Base-by-base conservation (phyloP, 2,329 filamentous ascomycete species). In the Diaporthe sp. region DNA sequence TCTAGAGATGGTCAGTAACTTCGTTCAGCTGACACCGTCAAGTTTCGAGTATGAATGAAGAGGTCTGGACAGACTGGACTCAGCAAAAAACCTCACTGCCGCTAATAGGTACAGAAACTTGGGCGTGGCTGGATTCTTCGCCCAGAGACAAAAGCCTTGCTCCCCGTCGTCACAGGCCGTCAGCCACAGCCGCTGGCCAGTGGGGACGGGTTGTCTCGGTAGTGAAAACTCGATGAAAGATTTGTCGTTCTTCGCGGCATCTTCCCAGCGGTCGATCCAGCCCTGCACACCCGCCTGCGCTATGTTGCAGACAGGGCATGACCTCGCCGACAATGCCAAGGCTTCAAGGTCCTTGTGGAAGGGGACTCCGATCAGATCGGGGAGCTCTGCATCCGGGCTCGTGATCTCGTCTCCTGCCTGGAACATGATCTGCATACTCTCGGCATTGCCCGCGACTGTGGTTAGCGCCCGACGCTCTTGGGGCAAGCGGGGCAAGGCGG, bases 71-170 rank as follows among this genome's bases (percentile, higher is more conserved):
- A 39, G 39, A 74, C 72, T 37, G 2, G 25, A 9, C 13, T 58
- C 59, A n/a, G 31, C 51, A 22, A 42, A 58, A 9, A 74, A 68
- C 12, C 61, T 53, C n/a, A 74, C 42, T 34, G 42, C 72, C 42
- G 61, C 51, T 49, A 74, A 17, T 28, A 74, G n/a, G 28, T 68
- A 59, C 37, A 68, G 6, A 22, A 12, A 28, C 2, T 65, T 10
- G 15, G 42, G 19, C 17, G 25, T 31, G 17, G 53, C 25, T 9
- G 49, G 72, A 13, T 68, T 44, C 28, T n/a, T 39, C 9, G 39
- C 72, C 72, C 61, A 74, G 39, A 74, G 37, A 22, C 2, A 55
- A 25, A 74, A 74, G 19, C 72, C 49, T 22, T 68, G 61, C 37
- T 53, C 37, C 22, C 49, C 72, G 19, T 55, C 39, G 15, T 34